These are phyloP conservation scores for Fraxinus excelsior DNA, from an alignment of 257 asterid genomes.

Conservation along the genomic window DNA sequence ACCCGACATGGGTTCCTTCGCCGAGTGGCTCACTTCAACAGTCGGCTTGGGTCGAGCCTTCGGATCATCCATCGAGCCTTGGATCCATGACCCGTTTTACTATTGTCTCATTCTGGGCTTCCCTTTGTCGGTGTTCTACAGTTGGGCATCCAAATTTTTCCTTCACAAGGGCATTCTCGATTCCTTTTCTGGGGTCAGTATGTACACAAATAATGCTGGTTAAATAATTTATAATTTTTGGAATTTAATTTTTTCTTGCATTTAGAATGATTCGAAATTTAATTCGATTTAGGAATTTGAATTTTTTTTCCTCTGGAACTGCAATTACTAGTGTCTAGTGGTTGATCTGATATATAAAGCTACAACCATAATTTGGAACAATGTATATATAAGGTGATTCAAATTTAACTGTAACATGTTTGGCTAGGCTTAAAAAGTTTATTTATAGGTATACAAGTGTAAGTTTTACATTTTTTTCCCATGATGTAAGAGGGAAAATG, in stretches of 20 bases:
- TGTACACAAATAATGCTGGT: neutral
- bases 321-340: neutral
- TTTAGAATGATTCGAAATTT: neutral
- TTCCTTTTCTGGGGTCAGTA: constrained; percentile 78
- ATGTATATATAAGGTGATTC: neutral
- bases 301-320: neutral
- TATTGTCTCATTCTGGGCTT: constrained; percentile 64
- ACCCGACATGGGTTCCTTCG: constrained; percentile 89
- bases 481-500: too few species aligned
- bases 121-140: constrained; percentile 63
- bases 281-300: neutral
- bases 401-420: too few species aligned
- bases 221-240: neutral
- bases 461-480: too few species aligned
- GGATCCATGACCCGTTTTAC: constrained; percentile 87
- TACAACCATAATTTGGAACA: too few species aligned
- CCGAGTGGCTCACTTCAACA: constrained; percentile 78
- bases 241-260: constrained; percentile 3
- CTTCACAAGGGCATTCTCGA: constrained; percentile 65
- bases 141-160: constrained; percentile 52
- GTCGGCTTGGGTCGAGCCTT: constrained; percentile 58
- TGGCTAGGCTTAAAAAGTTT: too few species aligned
- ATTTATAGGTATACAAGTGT: too few species aligned
- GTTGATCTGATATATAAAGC: neutral
- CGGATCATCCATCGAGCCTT: constrained; percentile 65